Evolutionary conservation across 1,284 basidiomycete species (phyloP), one percentile per base, ranked within the genome.

Genomic region (Phlebopus sp.): DNA sequence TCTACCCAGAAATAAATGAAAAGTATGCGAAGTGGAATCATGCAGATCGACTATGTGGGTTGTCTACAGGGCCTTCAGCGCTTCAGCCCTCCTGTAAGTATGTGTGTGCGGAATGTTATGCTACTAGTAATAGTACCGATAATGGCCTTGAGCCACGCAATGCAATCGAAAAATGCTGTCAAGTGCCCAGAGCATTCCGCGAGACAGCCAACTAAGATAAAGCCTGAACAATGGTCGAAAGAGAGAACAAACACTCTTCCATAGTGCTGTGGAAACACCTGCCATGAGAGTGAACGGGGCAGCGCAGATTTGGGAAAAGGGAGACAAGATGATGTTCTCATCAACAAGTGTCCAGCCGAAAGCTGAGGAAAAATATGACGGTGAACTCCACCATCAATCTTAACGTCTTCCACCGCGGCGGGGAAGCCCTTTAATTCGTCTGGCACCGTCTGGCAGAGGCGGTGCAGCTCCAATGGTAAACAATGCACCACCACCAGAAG

Each of bases 381-480:
- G 29, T 46, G 43, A 29, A 29, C 4, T 29, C 52, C 50, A 46
- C 21, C 29, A 42, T 47, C 39, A 38, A 17, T 38, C 30, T 62
- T 37, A 53, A 38, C 63, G 65, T 50, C 63, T 66, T 38, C 15
- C 57, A 30, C 66, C 65, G 4, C 63, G 67, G 42, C 62, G 76
- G 21, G 81, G 81, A 50, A 84, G 64, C 46, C 75, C 78, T 66
- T 77, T 79, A 34, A 81, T 75, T 45, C 69, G 70, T 37, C 82
- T 71, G 13, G 54, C 55, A 38, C 69, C 70, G 27, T 67, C 60
- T n/a, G 62, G 52, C 5, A 67, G 58, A 5, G 66, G 55, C 11
- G 79, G 73, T 10, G 73, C 70, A 27, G 79, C 66, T 19, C 81
- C 80, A 52, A 82, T 82, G 6, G 79, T 83, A 53, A 83, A 83